Conservation (phyloP, 495 filamentous ascomycete species). For the Hypoxylon fragiforme region DNA sequence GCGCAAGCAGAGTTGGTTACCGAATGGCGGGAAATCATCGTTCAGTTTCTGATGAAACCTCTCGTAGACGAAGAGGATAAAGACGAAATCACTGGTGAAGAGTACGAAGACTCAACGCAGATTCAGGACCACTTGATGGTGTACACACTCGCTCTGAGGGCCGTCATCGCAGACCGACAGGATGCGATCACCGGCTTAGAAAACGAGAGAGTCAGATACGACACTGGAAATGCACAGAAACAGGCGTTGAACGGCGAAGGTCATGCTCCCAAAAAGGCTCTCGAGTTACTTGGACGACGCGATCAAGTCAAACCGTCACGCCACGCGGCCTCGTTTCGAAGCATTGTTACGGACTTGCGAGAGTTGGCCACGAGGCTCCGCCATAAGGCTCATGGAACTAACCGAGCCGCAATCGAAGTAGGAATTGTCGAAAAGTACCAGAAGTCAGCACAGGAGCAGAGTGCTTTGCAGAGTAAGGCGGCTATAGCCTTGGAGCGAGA, state of each 20-base stretch:
- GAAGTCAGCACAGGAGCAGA: constrained; percentile 60
- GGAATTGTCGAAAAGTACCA: constrained; percentile 59
- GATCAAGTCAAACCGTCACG: constrained; percentile 59
- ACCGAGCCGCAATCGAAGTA: constrained; percentile 67
- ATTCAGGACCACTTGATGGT: constrained; percentile 81
- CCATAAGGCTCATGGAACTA: constrained; percentile 61
- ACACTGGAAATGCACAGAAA: constrained; percentile 60
- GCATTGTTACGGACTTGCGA: constrained; percentile 69
- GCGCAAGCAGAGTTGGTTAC: constrained; percentile 68
- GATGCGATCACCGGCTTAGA: constrained; percentile 72
- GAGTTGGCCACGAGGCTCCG: constrained; percentile 64
- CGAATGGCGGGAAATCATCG: constrained; percentile 71
- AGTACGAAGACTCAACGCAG: constrained; percentile 85
- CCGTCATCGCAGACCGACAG: constrained; percentile 76
- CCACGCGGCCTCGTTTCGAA: constrained; percentile 60
- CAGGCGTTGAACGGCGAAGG: constrained; percentile 66
- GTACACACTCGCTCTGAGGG: constrained; percentile 75
- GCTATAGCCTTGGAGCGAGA: constrained; percentile 67
- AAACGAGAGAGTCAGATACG: constrained; percentile 79
- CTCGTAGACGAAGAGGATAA: constrained; percentile 82
- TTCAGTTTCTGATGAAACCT: constrained; percentile 68
- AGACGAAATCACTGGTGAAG: constrained; percentile 77
- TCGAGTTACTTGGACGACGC: constrained; percentile 62
- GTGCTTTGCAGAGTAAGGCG: constrained; percentile 66
- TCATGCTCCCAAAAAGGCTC: constrained; percentile 69